These are phyloP conservation scores for Cercospora sojina DNA, from an alignment of 2,329 filamentous ascomycete species.

Conservation along the genomic window DNA sequence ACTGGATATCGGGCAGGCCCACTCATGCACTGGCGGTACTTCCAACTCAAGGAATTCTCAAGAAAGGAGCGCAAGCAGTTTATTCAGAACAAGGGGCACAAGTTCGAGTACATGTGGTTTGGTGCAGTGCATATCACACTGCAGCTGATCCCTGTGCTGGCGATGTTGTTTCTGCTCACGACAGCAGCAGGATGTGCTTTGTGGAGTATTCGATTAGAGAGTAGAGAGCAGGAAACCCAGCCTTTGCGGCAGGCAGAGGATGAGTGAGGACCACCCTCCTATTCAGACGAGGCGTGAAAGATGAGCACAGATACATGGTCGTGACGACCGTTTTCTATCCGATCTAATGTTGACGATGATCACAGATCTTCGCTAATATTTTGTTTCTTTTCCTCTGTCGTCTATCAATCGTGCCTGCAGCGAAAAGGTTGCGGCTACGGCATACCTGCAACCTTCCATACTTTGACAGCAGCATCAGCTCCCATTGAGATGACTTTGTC, in stretches of 20 bases:
- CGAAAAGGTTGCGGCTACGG: neutral
- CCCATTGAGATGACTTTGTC: slow-evolving; percentile 73
- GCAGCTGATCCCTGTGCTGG: slow-evolving; percentile 83
- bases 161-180: slow-evolving; percentile 92
- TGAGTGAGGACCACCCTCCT: slow-evolving; percentile 31
- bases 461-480: slow-evolving; percentile 85
- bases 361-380: neutral
- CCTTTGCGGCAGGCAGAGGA: slow-evolving; percentile 18
- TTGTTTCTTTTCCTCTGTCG: neutral
- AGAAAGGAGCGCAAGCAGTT: slow-evolving; percentile 72
- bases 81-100: slow-evolving; percentile 59
- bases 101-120: slow-evolving; percentile 91
- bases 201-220: slow-evolving; percentile 79
- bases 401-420: neutral
- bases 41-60: slow-evolving; percentile 71
- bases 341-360: neutral
- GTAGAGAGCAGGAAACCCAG: slow-evolving; percentile 40
- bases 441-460: slow-evolving; percentile 67
- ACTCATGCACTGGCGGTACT: slow-evolving; percentile 88
- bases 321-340: neutral
- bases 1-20: slow-evolving; percentile 86
- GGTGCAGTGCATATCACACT: slow-evolving; percentile 80
- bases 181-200: slow-evolving; percentile 80
- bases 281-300: slow-evolving; percentile 35
- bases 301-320: neutral